Conservation (phyloP, 1,284 basidiomycete species). For the Malassezia cuniculi region DNA sequence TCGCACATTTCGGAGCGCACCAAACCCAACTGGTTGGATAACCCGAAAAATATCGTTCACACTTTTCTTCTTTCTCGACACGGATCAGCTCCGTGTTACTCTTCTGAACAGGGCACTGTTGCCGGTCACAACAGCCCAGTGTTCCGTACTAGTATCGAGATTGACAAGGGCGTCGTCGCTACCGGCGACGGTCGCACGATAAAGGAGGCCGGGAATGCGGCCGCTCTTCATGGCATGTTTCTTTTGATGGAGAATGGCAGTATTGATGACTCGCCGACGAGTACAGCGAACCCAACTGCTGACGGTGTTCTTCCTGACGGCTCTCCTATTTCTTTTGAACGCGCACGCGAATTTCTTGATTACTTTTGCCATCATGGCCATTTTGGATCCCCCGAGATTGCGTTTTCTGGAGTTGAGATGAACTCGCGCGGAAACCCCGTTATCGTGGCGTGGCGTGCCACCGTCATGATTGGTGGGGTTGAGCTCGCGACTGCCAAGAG, state of each 20-base stretch:
- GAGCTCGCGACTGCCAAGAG: conserved; percentile 67
- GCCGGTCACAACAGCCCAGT: not conserved
- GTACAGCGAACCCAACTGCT: conserved; percentile 46
- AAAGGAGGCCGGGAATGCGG: conserved; percentile 63
- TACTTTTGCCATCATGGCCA: conserved; percentile 75
- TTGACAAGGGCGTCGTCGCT: conserved; percentile 21
- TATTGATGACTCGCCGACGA: conserved; percentile 20
- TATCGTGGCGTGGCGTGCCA: conserved; percentile 57
- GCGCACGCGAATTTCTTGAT: conserved; percentile 80
- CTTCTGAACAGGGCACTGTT: too few relatives aligned
- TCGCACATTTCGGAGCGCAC: conserved; percentile 58
- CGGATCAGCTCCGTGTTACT: not conserved
- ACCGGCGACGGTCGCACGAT: conserved; percentile 55
- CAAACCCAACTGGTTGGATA: conserved; percentile 18
- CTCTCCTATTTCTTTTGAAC: conserved; percentile 57
- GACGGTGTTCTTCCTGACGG: conserved; percentile 54
- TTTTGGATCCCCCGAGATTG: conserved; percentile 67
- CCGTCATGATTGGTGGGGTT: conserved; percentile 66
- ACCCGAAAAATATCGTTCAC: conserved; percentile 31
- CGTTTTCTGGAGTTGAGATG: conserved; percentile 2
- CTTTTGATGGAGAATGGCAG: conserved; percentile 21
- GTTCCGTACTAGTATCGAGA: conserved; percentile 1
- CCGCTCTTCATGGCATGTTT: conserved; percentile 44
- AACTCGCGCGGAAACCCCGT: conserved; percentile 33
- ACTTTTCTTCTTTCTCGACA: conserved; percentile 3